Percentiles rank a stretch among this genome's conserved stretches.
phyloP scores from a whole-genome alignment of 345 rosid species.

The Conringia planisiliqua region DNA sequence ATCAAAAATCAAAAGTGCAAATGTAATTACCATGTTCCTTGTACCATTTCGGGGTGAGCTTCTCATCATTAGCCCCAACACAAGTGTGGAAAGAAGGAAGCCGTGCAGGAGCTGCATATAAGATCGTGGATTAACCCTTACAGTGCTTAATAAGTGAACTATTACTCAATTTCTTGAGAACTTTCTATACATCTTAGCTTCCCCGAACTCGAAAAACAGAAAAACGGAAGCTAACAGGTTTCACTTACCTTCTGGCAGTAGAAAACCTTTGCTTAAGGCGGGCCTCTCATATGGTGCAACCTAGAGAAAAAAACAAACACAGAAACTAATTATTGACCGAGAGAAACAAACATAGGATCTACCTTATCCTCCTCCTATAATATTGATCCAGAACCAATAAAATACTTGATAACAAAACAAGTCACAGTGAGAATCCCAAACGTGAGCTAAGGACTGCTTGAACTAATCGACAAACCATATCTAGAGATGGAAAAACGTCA shows the following conservation, averaged over 20 bases:
- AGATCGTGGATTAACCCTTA: conserved; percentile 10
- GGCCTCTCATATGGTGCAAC: conserved; percentile 92
- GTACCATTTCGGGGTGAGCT: conserved; percentile 86
- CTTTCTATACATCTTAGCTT: neutral
- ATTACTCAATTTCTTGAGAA: conserved; percentile 4
- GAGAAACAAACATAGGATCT: neutral
- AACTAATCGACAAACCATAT: neutral
- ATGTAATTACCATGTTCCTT: conserved; percentile 70
- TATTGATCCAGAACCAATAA: neutral
- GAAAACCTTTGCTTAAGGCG: conserved; percentile 85
- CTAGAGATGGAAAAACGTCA: neutral
- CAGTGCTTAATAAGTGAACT: neutral
- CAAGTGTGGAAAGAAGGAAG: conserved; percentile 99
- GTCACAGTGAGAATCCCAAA: neutral
- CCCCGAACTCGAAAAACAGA: conserved; percentile 9
- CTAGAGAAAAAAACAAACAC: conserved; percentile 35
- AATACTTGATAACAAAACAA: neutral
- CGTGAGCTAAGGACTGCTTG: neutral
- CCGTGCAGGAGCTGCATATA: conserved; percentile 73
- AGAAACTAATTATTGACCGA: neutral
- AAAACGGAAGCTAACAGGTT: conserved; percentile 2
- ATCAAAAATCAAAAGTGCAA: neutral
- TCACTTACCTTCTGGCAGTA: conserved; percentile 72
- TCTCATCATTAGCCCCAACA: conserved; percentile 91
- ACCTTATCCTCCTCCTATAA: neutral